A percentile compares a stretch with the other conserved stretches of the same genome.
phyloP scores from a whole-genome alignment of 2,329 filamentous ascomycete genomes.

The Alternaria conjuncta region DNA sequence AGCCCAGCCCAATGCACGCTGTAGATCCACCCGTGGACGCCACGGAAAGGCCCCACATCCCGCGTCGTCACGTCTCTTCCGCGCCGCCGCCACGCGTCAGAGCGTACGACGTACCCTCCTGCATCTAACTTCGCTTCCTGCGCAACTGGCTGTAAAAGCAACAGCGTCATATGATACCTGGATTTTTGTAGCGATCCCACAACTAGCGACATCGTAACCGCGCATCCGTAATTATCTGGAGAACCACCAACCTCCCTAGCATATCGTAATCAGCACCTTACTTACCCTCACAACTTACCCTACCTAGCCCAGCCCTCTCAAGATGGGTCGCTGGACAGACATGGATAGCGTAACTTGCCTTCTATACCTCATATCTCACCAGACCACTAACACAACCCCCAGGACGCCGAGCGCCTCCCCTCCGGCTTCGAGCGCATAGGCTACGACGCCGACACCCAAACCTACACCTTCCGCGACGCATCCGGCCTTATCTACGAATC shows the following conservation, averaged over 20 bases:
- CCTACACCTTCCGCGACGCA: slow-evolving; percentile 60
- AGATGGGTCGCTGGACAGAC: slow-evolving; percentile 36
- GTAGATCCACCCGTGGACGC: background rate
- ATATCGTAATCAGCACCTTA: background rate
- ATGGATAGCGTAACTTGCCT: slow-evolving; percentile 24
- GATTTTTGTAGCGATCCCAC: background rate
- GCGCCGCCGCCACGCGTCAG: background rate
- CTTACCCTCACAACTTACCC: background rate
- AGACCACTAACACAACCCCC: background rate
- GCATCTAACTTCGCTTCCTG: background rate
- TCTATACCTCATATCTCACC: background rate
- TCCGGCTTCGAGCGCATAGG: slow-evolving; percentile 62
- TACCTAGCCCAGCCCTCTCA: slow-evolving; percentile 10
- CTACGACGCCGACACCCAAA: slow-evolving; percentile 63
- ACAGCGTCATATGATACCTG: background rate
- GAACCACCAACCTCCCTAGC: background rate
- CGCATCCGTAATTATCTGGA: background rate
- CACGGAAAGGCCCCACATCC: background rate
- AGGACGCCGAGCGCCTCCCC: slow-evolving; percentile 62
- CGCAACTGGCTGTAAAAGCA: background rate
- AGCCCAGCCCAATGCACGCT: background rate
- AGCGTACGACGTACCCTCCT: background rate
- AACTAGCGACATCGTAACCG: background rate
- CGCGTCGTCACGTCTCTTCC: background rate
- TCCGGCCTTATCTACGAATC: slow-evolving; percentile 60